Evolutionary conservation across 164 flowering plant species (phyloP).

Genomic region (Sedum album): DNA sequence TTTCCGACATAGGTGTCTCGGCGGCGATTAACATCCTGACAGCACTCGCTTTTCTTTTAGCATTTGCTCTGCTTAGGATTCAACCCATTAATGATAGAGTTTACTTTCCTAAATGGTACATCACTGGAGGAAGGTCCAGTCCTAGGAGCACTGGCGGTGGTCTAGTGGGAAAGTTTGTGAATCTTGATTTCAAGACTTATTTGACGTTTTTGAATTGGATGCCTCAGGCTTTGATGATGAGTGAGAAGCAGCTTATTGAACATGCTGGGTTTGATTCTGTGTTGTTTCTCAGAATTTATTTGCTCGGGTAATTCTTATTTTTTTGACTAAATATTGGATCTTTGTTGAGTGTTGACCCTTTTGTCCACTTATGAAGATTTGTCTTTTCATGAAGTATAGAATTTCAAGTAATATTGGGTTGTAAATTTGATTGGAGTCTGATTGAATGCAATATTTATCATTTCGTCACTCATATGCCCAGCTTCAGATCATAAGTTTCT

Average conservation of each 20-base stretch:
- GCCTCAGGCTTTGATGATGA: constrained; percentile 81
- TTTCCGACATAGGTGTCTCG: constrained; percentile 79
- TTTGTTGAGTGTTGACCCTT: not conserved
- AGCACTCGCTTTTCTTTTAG: constrained; percentile 73
- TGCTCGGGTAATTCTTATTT: constrained; percentile 57
- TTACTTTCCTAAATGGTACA: constrained; percentile 94
- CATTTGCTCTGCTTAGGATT: constrained; percentile 77
- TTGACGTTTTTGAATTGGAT: constrained; percentile 91
- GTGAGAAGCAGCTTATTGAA: constrained; percentile 54
- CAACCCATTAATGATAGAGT: constrained; percentile 94
- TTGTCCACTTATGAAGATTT: not conserved
- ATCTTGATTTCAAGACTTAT: constrained; percentile 62
- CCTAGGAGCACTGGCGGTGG: constrained; percentile 34
- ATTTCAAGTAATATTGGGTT: too few relatives aligned
- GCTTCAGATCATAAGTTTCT: too few relatives aligned
- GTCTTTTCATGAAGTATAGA: too few relatives aligned
- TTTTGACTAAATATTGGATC: not conserved
- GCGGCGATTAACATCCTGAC: constrained; percentile 64
- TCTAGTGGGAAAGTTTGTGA: constrained; percentile 62
- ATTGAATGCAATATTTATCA: too few relatives aligned
- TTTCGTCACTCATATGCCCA: too few relatives aligned
- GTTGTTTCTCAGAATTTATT: constrained; percentile 73
- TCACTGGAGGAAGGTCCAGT: constrained; percentile 49
- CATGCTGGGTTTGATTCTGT: constrained; percentile 98
- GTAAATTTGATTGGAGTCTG: too few relatives aligned